Conservation (phyloP, 768 basidiomycete genomes). For the Tulasnella sp. region DNA sequence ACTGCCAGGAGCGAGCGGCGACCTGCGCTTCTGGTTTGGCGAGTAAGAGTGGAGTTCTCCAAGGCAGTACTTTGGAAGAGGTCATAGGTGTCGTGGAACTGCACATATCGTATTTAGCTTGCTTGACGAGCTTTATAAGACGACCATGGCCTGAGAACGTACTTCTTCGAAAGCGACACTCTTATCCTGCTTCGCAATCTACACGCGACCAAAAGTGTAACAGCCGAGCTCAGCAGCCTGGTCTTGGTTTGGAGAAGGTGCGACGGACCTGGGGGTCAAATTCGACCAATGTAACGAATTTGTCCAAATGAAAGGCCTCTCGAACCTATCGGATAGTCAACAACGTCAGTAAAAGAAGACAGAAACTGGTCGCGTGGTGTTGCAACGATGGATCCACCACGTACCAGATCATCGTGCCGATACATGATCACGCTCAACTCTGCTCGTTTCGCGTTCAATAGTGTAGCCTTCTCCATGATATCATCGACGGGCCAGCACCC, state of each 20-base stretch:
- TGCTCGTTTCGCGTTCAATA: constrained; percentile 44
- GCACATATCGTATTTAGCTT: too few relatives aligned
- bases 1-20: too few relatives aligned
- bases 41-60: too few relatives aligned
- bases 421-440: constrained; percentile 49
- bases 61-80: too few relatives aligned
- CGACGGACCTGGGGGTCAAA: constrained; percentile 61
- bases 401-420: constrained; percentile 62
- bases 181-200: constrained; percentile 65
- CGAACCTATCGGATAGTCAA: too few relatives aligned
- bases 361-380: not conserved
- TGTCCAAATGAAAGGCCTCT: constrained; percentile 81
- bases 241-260: not conserved
- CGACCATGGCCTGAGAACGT: constrained; percentile 22
- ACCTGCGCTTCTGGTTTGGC: too few relatives aligned
- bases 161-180: constrained; percentile 67
- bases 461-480: too few relatives aligned
- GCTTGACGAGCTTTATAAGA: too few relatives aligned
- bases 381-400: constrained; percentile 25
- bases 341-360: not conserved
- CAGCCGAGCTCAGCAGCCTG: not conserved
- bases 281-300: constrained; percentile 60
- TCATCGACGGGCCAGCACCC: too few relatives aligned
- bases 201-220: constrained; percentile 11
- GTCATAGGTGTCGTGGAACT: too few relatives aligned